These are phyloP conservation scores for Ceratocystis alfenasii DNA, from an alignment of 2,329 filamentous ascomycete species.

Conservation along the genomic window DNA sequence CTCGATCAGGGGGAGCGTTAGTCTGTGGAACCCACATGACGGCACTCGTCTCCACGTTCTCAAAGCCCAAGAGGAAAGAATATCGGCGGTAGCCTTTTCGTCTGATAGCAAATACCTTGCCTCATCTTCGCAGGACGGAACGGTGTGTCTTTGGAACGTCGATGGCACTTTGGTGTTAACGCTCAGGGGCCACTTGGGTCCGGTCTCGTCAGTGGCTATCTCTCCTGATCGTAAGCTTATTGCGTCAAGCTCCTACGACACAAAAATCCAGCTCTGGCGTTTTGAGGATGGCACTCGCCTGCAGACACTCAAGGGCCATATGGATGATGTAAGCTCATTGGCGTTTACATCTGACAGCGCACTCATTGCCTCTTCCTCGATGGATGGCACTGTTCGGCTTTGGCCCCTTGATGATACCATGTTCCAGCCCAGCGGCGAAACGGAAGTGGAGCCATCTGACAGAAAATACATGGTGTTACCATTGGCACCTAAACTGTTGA, in stretches of 20 bases:
- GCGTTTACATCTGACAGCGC: not conserved
- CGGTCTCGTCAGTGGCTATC: not conserved
- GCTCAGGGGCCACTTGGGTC: not conserved
- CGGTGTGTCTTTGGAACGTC: conserved; percentile 14
- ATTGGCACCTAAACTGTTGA: too few species aligned
- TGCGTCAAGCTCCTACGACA: not conserved
- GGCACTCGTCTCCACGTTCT: too few species aligned
- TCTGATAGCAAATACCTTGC: conserved; percentile 1
- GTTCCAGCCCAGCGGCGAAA: not conserved
- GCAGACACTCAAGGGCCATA: not conserved
- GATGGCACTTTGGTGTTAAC: not conserved
- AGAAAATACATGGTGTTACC: too few species aligned
- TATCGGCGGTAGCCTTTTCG: conserved; percentile 17
- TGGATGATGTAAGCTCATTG: not conserved
- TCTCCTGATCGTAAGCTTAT: not conserved
- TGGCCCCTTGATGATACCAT: not conserved
- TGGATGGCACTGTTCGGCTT: not conserved
- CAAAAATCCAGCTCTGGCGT: not conserved
- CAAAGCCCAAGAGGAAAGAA: not conserved
- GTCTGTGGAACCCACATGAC: not conserved
- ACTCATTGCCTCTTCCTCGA: not conserved
- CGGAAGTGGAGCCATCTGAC: too few species aligned
- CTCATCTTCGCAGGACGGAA: conserved; percentile 3
- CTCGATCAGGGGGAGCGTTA: not conserved
- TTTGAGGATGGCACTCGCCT: not conserved